These are phyloP conservation scores for Candida glaebosa DNA, from an alignment of 805 yeast species.

Conservation along the genomic window DNA sequence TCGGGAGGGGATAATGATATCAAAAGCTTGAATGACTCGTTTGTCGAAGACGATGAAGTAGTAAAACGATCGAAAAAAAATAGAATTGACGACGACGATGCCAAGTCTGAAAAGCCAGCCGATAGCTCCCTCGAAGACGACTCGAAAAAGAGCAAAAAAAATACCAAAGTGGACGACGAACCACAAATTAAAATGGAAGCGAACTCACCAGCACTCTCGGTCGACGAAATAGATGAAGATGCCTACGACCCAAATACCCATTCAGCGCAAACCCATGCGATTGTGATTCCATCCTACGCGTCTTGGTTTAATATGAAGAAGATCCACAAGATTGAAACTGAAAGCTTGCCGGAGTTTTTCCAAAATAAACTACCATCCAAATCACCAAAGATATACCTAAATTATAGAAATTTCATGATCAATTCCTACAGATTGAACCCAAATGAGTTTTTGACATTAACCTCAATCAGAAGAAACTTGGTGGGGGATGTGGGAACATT, in stretches of 20 bases:
- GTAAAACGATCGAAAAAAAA: slow-evolving; percentile 1
- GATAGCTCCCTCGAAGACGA: background rate
- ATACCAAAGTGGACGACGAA: slow-evolving; percentile 3
- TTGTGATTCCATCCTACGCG: slow-evolving; percentile 83
- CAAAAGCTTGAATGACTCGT: slow-evolving; percentile 3
- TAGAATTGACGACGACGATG: background rate
- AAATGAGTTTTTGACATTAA: slow-evolving; percentile 81
- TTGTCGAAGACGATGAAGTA: slow-evolving; percentile 4
- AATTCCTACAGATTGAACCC: slow-evolving; percentile 87
- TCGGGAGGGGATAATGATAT: slow-evolving; percentile 1
- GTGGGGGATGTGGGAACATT: slow-evolving; percentile 91
- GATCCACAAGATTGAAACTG: slow-evolving; percentile 74
- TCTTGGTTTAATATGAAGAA: slow-evolving; percentile 77
- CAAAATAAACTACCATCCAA: slow-evolving; percentile 67
- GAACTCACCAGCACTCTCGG: slow-evolving; percentile 5
- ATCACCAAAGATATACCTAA: slow-evolving; percentile 75
- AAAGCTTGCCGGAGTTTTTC: slow-evolving; percentile 87
- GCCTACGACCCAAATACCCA: slow-evolving; percentile 14
- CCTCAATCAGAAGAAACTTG: slow-evolving; percentile 86
- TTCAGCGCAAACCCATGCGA: slow-evolving; percentile 69
- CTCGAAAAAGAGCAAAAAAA: slow-evolving; percentile 6
- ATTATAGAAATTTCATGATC: slow-evolving; percentile 84
- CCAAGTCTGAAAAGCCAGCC: background rate
- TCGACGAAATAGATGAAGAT: slow-evolving; percentile 11
- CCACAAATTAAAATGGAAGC: slow-evolving; percentile 1